Evolutionary conservation across 768 basidiomycete genomes (phyloP).

Genomic region (Kwoniella bestiolae): DNA sequence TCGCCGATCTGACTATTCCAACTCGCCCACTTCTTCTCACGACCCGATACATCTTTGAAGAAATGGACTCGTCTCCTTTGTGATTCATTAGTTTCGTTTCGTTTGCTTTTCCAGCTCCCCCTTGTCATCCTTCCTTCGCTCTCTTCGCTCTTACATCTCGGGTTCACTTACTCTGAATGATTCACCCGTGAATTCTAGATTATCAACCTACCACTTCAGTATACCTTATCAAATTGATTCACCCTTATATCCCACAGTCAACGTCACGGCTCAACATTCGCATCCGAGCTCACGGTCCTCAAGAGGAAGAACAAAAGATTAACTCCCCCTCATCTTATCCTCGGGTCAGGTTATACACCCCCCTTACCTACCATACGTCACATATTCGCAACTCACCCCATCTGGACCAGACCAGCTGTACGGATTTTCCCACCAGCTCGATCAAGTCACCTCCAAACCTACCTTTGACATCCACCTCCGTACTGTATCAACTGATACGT

Average conservation of each 20-base stretch:
- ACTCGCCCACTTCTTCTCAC: not conserved
- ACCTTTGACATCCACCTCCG: slow-evolving; percentile 8
- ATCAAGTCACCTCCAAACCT: too few relatives aligned
- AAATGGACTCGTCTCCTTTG: not conserved
- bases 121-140: not conserved
- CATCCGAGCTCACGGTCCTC: not conserved
- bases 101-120: not conserved
- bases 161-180: too few relatives aligned
- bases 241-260: not conserved
- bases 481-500: slow-evolving; percentile 10
- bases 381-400: too few relatives aligned
- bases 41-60: not conserved
- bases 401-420: not conserved
- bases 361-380: not conserved
- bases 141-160: too few relatives aligned
- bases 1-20: not conserved
- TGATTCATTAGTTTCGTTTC: not conserved
- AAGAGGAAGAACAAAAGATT: not conserved
- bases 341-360: not conserved
- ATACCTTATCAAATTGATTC: not conserved
- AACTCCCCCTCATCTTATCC: too few relatives aligned
- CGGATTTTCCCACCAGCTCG: not conserved
- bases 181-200: not conserved
- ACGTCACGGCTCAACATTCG: not conserved
- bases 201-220: not conserved